Conservation (phyloP, 2,329 filamentous ascomycete species). For the Verticillium dahliae region DNA sequence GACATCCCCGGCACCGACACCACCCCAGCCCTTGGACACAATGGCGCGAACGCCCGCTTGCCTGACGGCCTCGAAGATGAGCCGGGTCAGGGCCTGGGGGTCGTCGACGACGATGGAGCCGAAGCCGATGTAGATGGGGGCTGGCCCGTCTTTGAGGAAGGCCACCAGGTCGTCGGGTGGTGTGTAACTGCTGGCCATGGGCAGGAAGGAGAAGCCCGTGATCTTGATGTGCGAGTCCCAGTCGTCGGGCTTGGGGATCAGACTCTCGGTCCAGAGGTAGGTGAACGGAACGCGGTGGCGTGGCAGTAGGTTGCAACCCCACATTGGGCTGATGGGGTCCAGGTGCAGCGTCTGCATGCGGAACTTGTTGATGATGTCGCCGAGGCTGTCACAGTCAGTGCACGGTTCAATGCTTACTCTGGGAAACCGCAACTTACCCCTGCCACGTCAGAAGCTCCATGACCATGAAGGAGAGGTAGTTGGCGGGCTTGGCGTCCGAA, state of each 20-base stretch:
- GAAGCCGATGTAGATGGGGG: conserved; percentile 61
- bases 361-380: conserved; percentile 67
- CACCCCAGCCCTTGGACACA: conserved; percentile 60
- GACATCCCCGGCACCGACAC: conserved; percentile 45
- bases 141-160: conserved; percentile 49
- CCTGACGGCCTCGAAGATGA: conserved; percentile 54
- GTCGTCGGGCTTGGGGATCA: conserved; percentile 60
- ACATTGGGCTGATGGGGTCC: conserved; percentile 59
- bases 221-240: conserved; percentile 55
- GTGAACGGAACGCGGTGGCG: conserved; percentile 59
- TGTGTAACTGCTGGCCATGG: conserved; percentile 42
- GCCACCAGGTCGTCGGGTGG: conserved; percentile 45
- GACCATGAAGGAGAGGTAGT: conserved; percentile 61
- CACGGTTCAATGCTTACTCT: neutral
- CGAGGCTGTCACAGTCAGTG: conserved; percentile 33
- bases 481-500: conserved; percentile 54
- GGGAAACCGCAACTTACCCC: conserved; percentile 30
- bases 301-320: conserved; percentile 58
- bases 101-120: conserved; percentile 62
- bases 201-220: conserved; percentile 56
- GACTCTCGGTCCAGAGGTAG: conserved; percentile 63
- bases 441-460: conserved; percentile 73
- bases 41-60: conserved; percentile 52
- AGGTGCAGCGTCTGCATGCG: conserved; percentile 54
- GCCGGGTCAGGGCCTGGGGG: conserved; percentile 46